Percentiles rank a stretch among this genome's conserved stretches.
phyloP scores from a whole-genome alignment of 2,329 filamentous ascomycete species.

The Bertia moriformis region DNA sequence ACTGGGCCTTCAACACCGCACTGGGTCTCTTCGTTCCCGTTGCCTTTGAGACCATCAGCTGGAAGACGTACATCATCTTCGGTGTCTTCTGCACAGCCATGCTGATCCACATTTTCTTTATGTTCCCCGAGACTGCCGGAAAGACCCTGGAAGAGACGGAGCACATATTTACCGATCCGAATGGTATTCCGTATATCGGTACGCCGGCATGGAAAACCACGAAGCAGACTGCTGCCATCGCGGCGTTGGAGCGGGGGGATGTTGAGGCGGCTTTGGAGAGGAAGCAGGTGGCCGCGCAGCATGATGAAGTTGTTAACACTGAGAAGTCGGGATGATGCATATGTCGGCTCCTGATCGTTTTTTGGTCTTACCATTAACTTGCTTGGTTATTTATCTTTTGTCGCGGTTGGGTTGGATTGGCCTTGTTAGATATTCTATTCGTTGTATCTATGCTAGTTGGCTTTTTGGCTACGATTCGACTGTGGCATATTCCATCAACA shows the following conservation, averaged over 20 bases:
- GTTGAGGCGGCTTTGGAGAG: conserved; percentile 3
- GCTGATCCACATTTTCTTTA: conserved; percentile 34
- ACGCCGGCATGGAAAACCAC: background rate
- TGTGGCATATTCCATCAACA: no score
- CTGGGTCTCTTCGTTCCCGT: conserved; percentile 31
- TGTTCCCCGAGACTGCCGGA: conserved; percentile 40
- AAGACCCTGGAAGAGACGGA: conserved; percentile 39
- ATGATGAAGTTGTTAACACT: background rate
- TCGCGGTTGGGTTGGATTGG: no score
- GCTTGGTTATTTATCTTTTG: no score
- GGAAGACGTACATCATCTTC: conserved; percentile 36
- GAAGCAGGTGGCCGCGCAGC: background rate
- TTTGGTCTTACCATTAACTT: no score
- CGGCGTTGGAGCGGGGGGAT: background rate
- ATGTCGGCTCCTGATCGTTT: no score
- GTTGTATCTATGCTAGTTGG: no score
- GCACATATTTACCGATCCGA: conserved; percentile 24
- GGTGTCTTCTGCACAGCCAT: conserved; percentile 33
- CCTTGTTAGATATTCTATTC: no score
- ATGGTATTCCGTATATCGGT: conserved; percentile 1
- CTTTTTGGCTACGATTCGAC: no score
- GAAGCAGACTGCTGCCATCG: background rate
- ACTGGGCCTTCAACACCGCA: conserved; percentile 35
- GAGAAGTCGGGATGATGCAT: no score
- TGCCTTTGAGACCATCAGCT: conserved; percentile 27